These are phyloP conservation scores for Allium sativum DNA, from an alignment of 106 monocot species.

Conservation along the genomic window DNA sequence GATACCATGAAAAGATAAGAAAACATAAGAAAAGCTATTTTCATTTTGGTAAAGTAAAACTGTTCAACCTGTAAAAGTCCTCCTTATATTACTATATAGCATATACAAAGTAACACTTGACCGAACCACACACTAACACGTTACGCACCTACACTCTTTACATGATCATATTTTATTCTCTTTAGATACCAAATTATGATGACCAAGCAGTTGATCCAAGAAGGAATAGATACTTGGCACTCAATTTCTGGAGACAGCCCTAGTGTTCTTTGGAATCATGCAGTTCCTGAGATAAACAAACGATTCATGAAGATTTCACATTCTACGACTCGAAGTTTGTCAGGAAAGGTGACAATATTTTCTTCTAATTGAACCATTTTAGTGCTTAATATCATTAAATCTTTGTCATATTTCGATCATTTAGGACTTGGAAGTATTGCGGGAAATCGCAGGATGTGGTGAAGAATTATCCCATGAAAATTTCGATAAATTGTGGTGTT, in stretches of 20 bases:
- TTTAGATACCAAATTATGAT: constrained; percentile 70
- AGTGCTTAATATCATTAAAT: no score
- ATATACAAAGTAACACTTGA: no score
- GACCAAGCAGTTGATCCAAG: constrained; percentile 49
- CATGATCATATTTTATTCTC: neutral
- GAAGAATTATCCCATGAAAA: constrained; percentile 46
- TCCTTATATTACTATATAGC: no score
- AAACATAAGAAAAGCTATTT: no score
- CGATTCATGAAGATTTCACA: constrained; percentile 72
- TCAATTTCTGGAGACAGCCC: constrained; percentile 43
- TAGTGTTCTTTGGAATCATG: constrained; percentile 56
- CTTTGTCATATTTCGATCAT: neutral
- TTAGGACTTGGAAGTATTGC: constrained; percentile 80
- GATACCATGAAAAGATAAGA: no score
- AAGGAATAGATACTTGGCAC: constrained; percentile 57
- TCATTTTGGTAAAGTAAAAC: no score
- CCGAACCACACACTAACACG: no score
- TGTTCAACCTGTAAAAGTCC: no score
- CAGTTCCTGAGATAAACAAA: constrained; percentile 54
- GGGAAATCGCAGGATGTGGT: constrained; percentile 69
- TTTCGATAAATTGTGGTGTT: constrained; percentile 79
- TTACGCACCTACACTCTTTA: no score
- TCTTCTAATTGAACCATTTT: no score
- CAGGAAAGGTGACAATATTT: constrained; percentile 38
- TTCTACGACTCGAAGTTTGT: constrained; percentile 52